Evolutionary conservation across 164 flowering plant genomes (phyloP).

Genomic region (Aristolochia contorta): DNA sequence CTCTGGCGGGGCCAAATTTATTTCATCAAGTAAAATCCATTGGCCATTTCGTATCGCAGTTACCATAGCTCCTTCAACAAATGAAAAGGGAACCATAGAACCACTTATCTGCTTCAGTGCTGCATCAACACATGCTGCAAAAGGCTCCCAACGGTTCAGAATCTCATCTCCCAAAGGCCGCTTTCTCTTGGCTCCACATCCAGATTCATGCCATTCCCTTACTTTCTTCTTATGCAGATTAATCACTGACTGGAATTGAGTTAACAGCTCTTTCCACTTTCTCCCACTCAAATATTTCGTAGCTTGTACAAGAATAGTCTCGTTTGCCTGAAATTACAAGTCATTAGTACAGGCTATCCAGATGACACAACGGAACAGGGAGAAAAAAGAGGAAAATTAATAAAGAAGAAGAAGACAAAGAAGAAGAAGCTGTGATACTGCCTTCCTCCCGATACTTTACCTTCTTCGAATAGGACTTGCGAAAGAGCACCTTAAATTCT

Average conservation of each 20-base stretch:
- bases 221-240: slow-evolving; percentile 15
- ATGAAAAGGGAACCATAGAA: slow-evolving; percentile 72
- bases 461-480: slow-evolving; percentile 43
- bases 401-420: neutral
- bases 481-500: slow-evolving; percentile 61
- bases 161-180: slow-evolving; percentile 35
- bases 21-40: slow-evolving; percentile 98
- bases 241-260: slow-evolving; percentile 31
- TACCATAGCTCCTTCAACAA: slow-evolving; percentile 91
- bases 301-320: slow-evolving; percentile 22
- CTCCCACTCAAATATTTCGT: slow-evolving; percentile 17
- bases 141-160: slow-evolving; percentile 43
- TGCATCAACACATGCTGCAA: slow-evolving; percentile 39
- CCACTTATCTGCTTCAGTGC: slow-evolving; percentile 43
- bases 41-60: slow-evolving; percentile 78
- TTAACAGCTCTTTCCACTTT: slow-evolving; percentile 29
- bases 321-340: slow-evolving; percentile 4
- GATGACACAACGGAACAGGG: neutral
- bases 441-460: slow-evolving; percentile 17
- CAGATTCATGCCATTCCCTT: slow-evolving; percentile 20
- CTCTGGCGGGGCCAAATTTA: slow-evolving; percentile 97
- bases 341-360: neutral
- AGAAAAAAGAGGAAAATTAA: neutral
- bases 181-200: slow-evolving; percentile 56
- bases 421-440: neutral